Conservation (phyloP, 176 grass and related monocot species). For the Carex pumila region DNA sequence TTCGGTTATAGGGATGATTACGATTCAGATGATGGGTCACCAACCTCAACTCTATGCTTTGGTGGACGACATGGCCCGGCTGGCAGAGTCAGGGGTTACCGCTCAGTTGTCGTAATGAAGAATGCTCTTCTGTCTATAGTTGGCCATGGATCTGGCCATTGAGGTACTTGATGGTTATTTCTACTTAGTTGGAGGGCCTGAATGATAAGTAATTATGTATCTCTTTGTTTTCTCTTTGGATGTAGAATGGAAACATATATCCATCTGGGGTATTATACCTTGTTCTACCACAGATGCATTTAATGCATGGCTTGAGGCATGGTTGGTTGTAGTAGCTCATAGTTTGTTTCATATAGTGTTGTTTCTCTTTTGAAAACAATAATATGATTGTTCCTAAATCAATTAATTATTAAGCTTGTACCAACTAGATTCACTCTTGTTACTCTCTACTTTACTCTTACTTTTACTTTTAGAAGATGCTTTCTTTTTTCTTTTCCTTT, state of each 20-base stretch:
- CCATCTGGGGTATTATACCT: slow-evolving; percentile 5
- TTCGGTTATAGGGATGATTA: slow-evolving; percentile 18
- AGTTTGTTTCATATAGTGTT: slow-evolving; percentile 21
- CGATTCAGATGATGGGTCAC: slow-evolving; percentile 30
- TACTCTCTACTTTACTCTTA: slow-evolving; percentile 1
- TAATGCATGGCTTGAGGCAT: background rate
- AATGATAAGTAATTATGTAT: slow-evolving; percentile 5
- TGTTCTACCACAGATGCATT: slow-evolving; percentile 9
- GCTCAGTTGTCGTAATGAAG: slow-evolving; percentile 21
- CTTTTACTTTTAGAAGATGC: slow-evolving; percentile 1
- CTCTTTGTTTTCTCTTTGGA: slow-evolving; percentile 4
- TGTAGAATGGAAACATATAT: background rate
- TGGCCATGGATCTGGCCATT: slow-evolving; percentile 25
- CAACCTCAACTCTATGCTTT: slow-evolving; percentile 30
- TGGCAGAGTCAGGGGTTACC: background rate
- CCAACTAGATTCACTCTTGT: background rate
- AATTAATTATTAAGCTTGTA: slow-evolving; percentile 3
- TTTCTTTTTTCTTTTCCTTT: background rate
- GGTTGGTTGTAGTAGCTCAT: slow-evolving; percentile 8
- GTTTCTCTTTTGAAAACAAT: slow-evolving; percentile 4
- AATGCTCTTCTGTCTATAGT: slow-evolving; percentile 23
- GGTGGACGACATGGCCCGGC: background rate
- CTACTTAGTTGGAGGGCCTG: slow-evolving; percentile 5
- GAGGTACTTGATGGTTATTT: slow-evolving; percentile 12
- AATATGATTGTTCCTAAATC: background rate